Base-by-base conservation (phyloP, 2,329 filamentous ascomycete genomes). In the Ophiostoma perfectum region DNA sequence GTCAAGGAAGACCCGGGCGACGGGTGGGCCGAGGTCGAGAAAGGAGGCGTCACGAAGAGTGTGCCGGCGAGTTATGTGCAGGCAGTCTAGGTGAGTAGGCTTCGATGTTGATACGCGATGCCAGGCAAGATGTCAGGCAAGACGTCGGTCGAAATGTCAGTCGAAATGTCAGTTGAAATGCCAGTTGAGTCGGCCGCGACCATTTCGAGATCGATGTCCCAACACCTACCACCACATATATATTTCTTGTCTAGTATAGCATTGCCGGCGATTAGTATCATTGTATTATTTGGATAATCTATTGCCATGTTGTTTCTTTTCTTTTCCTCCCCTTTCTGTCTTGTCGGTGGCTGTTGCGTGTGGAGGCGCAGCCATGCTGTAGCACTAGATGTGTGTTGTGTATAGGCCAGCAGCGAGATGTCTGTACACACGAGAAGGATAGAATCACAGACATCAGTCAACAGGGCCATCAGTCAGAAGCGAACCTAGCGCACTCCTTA, bases 1-100 rank as follows among this genome's bases (percentile, higher is more conserved):
- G 88, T 97, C 70, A 93, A 89, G 74, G 88, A 91, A 68, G 94
- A 98, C 76, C 85, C 88, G 0, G 95, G 95, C 1, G 95, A 98
- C 80, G 95, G 95, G 0, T 99, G 95, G 95, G 92, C 89, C 41
- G 95, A 98, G 80, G 95, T 99, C 18, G 95, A 98, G 81, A 93
- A 92, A 78, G 93, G 92, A 18, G 93, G 93, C 1, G 82, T 88
- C 55, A 92, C 89, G 65, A 93, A 88, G 76, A 97, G 93, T 77
- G 95, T 99, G 67, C 95, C 95, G 63, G 93, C 93, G 49, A 96
- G 92, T 78, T 99, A 98, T 81, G 86, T 98, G 70, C 90, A 93
- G 78, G 86, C 89, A 75, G 86, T 91, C 66, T 90, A 81, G 55
- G 2, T 1, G 58, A 42, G 45, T 16, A 27, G 6, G 49, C 2